Evolutionary conservation across 768 basidiomycete species (phyloP).

Genomic region (Pholiota molesta): DNA sequence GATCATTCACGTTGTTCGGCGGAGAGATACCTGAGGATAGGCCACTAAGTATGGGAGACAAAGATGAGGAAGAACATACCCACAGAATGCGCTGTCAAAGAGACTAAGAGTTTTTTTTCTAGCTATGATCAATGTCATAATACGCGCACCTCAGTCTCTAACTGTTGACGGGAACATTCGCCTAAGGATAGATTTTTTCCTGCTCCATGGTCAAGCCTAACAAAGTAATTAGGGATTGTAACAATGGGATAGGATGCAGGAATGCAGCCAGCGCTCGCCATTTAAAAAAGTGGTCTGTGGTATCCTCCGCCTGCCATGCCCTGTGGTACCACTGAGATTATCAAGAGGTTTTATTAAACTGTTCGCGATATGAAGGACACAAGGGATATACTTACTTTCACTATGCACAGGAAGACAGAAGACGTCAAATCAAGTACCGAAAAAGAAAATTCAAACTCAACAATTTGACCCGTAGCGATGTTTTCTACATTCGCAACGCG

Average conservation of each 20-base stretch:
- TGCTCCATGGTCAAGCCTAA: constrained; percentile 63
- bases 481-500: constrained; percentile 35
- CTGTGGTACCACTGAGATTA: constrained; percentile 55
- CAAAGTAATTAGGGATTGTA: not conserved
- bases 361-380: not conserved
- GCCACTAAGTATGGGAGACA: not conserved
- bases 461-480: constrained; percentile 67
- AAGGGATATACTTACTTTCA: constrained; percentile 38
- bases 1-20: constrained; percentile 52
- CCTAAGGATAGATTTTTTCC: constrained; percentile 58
- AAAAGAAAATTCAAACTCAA: constrained; percentile 31
- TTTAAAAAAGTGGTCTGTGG: constrained; percentile 67
- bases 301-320: constrained; percentile 60
- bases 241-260: not conserved
- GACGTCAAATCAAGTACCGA: not conserved
- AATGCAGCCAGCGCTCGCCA: constrained; percentile 38
- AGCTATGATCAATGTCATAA: not conserved
- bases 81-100: constrained; percentile 45
- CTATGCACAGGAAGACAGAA: constrained; percentile 25
- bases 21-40: constrained; percentile 50
- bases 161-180: constrained; percentile 59
- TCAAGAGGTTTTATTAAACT: not conserved
- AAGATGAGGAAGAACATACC: constrained; percentile 18
- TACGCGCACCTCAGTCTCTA: constrained; percentile 57
- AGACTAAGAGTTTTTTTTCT: not conserved